phyloP scores from a whole-genome alignment of 257 asterid genomes.

The Gardenia jasminoides region DNA sequence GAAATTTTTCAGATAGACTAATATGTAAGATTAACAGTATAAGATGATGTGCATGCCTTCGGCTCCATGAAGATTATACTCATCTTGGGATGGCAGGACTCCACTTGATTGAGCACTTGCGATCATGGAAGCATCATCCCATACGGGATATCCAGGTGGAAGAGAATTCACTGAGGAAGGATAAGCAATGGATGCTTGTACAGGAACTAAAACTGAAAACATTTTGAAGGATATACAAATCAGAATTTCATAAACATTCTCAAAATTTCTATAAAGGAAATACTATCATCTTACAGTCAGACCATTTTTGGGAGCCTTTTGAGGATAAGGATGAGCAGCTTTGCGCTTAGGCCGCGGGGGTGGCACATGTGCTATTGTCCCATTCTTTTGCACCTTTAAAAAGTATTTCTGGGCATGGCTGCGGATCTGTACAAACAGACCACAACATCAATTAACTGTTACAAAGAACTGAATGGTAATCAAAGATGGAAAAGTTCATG shows the following conservation, averaged over 20 bases:
- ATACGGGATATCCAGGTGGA: conserved; percentile 52
- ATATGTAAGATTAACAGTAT: conserved; percentile 6
- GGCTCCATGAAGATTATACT: conserved; percentile 49
- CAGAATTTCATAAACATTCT: conserved; percentile 17
- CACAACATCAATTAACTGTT: background rate
- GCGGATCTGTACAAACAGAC: conserved; percentile 55
- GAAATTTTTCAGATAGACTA: background rate
- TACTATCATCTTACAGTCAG: conserved; percentile 20
- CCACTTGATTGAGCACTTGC: conserved; percentile 46
- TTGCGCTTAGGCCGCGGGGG: conserved; percentile 99
- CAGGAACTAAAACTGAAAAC: conserved; percentile 55
- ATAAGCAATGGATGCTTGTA: conserved; percentile 64
- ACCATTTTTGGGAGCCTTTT: conserved; percentile 92
- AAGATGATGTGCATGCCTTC: conserved; percentile 51
- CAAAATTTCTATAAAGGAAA: conserved; percentile 6
- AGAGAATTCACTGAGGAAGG: conserved; percentile 60
- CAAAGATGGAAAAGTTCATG: too few relatives aligned
- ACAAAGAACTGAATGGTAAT: background rate
- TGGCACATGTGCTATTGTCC: conserved; percentile 87
- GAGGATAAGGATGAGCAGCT: conserved; percentile 97
- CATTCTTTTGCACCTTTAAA: conserved; percentile 93
- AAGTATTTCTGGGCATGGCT: conserved; percentile 99
- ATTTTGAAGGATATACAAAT: conserved; percentile 20
- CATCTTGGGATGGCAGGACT: conserved; percentile 54
- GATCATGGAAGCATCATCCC: conserved; percentile 75